Conservation (phyloP, 2,329 filamentous ascomycete species). For the Aureobasidium melanogenum region DNA sequence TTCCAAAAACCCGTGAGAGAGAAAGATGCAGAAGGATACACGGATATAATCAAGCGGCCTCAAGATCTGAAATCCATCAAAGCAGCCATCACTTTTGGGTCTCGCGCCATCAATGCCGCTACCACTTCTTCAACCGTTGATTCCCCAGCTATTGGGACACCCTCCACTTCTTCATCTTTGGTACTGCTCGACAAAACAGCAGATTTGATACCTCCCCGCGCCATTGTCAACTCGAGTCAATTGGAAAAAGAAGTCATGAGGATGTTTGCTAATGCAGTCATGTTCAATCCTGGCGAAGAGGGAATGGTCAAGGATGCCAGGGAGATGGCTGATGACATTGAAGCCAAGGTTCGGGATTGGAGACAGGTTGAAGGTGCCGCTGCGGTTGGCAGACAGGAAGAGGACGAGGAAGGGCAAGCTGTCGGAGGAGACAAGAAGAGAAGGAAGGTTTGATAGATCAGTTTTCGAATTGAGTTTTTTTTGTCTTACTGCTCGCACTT, state of each 20-base stretch:
- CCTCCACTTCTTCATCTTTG: conserved; percentile 29
- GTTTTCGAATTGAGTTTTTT: too few species aligned
- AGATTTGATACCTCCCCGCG: conserved; percentile 75
- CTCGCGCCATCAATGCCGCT: conserved; percentile 49
- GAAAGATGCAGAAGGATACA: conserved; percentile 43
- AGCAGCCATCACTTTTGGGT: conserved; percentile 38
- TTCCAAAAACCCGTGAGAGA: conserved; percentile 42
- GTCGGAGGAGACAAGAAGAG: not conserved
- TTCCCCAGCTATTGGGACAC: conserved; percentile 53
- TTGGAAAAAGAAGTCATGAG: conserved; percentile 88
- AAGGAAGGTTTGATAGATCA: too few species aligned
- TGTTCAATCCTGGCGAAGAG: conserved; percentile 94
- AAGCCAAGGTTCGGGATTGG: conserved; percentile 67
- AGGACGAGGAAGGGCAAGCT: too few species aligned
- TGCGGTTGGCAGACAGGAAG: not conserved
- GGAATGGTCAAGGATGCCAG: conserved; percentile 79
- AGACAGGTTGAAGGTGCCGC: conserved; percentile 30
- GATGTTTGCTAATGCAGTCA: conserved; percentile 96
- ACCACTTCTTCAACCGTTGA: conserved; percentile 35
- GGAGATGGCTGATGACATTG: conserved; percentile 83
- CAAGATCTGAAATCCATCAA: conserved; percentile 45
- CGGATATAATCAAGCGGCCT: conserved; percentile 42
- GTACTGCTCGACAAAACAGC: conserved; percentile 61
- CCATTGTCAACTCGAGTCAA: conserved; percentile 87
- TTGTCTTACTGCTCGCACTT: too few species aligned